Conservation (phyloP, 1,284 basidiomycete genomes). For the Xanthoconium separans region DNA sequence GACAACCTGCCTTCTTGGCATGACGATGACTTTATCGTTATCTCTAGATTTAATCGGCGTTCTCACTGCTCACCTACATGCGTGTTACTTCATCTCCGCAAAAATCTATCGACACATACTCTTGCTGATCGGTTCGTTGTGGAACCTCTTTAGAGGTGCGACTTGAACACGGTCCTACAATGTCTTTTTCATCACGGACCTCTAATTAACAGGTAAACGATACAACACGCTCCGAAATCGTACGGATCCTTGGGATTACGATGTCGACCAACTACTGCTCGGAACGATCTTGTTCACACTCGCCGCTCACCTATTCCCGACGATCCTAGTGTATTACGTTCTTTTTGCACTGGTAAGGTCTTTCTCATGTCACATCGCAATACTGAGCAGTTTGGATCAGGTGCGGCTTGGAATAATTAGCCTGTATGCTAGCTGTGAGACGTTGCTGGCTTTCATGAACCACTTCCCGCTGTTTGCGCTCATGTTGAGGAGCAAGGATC, state of each 20-base stretch:
- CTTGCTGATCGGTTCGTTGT: constrained; percentile 66
- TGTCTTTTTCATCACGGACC: neutral
- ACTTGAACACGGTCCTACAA: neutral
- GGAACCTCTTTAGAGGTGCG: constrained; percentile 92
- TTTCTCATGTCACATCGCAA: neutral
- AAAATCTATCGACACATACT: constrained; percentile 66
- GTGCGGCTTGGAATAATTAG: constrained; percentile 59
- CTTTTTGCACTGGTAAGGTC: constrained; percentile 73
- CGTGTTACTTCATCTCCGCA: constrained; percentile 70
- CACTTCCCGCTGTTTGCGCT: constrained; percentile 90
- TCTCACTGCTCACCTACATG: constrained; percentile 71
- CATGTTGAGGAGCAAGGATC: constrained; percentile 85
- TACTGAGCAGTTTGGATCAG: constrained; percentile 38
- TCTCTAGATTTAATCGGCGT: constrained; percentile 65
- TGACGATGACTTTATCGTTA: constrained; percentile 70
- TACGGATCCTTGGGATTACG: constrained; percentile 87
- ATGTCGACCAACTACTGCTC: constrained; percentile 90
- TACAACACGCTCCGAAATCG: constrained; percentile 82
- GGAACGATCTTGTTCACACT: constrained; percentile 96
- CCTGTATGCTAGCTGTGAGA: constrained; percentile 61
- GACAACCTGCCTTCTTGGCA: constrained; percentile 58
- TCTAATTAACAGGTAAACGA: constrained; percentile 64
- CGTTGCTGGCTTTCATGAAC: constrained; percentile 75
- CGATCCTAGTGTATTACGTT: constrained; percentile 82
- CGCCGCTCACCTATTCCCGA: constrained; percentile 88